These are phyloP conservation scores for Jatropha podagrica DNA, from an alignment of 441 rosid species.

Conservation along the genomic window DNA sequence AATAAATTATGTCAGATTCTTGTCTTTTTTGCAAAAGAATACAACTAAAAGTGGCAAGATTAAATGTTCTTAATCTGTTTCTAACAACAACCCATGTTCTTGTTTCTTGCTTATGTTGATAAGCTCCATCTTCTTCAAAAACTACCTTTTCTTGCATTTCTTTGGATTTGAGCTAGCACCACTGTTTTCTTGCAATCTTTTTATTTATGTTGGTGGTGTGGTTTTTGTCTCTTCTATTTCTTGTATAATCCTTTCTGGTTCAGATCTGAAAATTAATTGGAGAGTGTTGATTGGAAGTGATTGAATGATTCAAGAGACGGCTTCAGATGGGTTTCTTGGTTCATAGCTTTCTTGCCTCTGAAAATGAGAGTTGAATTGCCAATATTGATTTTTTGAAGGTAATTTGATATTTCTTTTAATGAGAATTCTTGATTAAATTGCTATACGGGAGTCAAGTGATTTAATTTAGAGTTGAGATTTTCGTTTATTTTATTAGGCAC, in stretches of 20 bases:
- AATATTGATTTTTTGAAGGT: constrained; percentile 27
- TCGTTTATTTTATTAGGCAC: constrained; percentile 5
- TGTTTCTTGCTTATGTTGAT: constrained; percentile 32
- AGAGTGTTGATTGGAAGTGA: constrained; percentile 17
- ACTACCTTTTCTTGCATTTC: constrained; percentile 2
- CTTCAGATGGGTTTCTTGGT: constrained; percentile 10
- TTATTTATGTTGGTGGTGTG: constrained; percentile 18
- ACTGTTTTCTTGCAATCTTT: neutral
- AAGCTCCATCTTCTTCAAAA: constrained; percentile 25
- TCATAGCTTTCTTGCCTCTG: constrained; percentile 21
- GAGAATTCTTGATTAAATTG: constrained; percentile 12
- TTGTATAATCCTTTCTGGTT: constrained; percentile 12
- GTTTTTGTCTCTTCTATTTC: neutral
- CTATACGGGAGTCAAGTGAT: constrained; percentile 13
- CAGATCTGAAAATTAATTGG: constrained; percentile 44
- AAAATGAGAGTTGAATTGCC: constrained; percentile 26
- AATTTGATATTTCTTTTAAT: constrained; percentile 29
- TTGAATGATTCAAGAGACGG: constrained; percentile 18
- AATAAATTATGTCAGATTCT: constrained; percentile 27
- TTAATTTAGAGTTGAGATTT: constrained; percentile 1
- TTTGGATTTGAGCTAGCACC: neutral
- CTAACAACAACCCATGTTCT: constrained; percentile 58
- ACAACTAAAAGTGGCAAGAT: constrained; percentile 10
- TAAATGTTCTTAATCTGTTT: constrained; percentile 45
- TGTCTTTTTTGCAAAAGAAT: constrained; percentile 20